phyloP scores from a whole-genome alignment of 2,329 filamentous ascomycete species.

The Bipolaris oryzae region DNA sequence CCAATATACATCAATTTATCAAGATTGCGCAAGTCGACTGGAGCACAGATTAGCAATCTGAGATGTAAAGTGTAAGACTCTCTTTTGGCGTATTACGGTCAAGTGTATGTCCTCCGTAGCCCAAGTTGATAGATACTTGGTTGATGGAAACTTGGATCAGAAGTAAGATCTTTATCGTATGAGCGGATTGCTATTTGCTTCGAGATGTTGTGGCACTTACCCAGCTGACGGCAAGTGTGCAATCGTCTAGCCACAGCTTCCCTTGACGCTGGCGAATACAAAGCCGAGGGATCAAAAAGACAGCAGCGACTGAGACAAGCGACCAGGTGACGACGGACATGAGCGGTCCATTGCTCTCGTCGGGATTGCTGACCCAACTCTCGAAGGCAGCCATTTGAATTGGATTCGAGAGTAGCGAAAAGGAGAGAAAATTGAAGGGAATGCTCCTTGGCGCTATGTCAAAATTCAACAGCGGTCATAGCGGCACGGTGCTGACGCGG shows the following conservation, averaged over 20 bases:
- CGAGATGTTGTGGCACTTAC: constrained; percentile 10
- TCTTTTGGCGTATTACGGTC: constrained; percentile 14
- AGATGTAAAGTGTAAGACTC: not conserved
- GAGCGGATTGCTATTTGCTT: constrained; percentile 1
- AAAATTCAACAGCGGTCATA: constrained; percentile 2
- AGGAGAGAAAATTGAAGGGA: not conserved
- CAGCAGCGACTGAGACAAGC: constrained; percentile 12
- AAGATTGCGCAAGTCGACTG: constrained; percentile 12
- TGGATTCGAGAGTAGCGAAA: constrained; percentile 2
- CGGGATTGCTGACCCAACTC: constrained; percentile 17
- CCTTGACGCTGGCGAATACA: constrained; percentile 19
- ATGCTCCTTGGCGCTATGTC: constrained; percentile 6
- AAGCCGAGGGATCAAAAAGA: constrained; percentile 14
- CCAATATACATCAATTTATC: constrained; percentile 17
- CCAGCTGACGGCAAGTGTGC: constrained; percentile 17
- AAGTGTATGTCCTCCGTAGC: constrained; percentile 18
- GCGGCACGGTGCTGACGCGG: constrained; percentile 3
- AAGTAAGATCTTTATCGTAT: constrained; percentile 14
- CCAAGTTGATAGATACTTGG: constrained; percentile 20
- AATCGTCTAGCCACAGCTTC: constrained; percentile 21
- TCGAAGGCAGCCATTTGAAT: constrained; percentile 4
- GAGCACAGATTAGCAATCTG: constrained; percentile 3
- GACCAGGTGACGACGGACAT: constrained; percentile 18
- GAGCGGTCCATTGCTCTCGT: constrained; percentile 17
- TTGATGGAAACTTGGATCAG: constrained; percentile 20